A percentile compares a stretch with the other conserved stretches of the same genome.
Evolutionary conservation across 108 stramenopile genomes (phyloP).

Genomic region (Cyclotella choctawhatcheeana): DNA sequence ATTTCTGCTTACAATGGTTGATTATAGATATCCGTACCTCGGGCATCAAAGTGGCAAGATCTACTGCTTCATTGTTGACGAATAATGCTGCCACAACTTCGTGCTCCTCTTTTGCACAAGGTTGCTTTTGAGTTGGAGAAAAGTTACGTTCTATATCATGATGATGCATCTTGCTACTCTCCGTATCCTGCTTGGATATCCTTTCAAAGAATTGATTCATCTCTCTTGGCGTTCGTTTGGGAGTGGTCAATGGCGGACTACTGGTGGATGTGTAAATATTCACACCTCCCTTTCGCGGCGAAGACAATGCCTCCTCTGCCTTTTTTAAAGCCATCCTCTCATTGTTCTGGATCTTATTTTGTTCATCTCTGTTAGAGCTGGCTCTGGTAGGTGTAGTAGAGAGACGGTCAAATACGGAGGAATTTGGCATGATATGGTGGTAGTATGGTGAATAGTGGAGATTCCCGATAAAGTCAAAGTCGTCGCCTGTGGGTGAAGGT

Average conservation of each 20-base stretch:
- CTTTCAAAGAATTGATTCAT: background rate
- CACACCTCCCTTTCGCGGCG: background rate
- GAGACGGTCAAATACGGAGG: slow-evolving; percentile 6
- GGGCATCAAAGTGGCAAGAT: background rate
- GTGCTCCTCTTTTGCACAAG: background rate
- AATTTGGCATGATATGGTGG: background rate
- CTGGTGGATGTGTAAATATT: background rate
- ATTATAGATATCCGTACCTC: background rate
- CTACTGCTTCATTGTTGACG: background rate
- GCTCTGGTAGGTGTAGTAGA: background rate
- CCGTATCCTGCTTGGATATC: slow-evolving; percentile 4
- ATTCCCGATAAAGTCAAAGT: background rate
- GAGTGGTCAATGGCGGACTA: background rate
- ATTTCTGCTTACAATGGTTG: background rate
- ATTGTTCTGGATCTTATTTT: background rate
- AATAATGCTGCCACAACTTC: background rate
- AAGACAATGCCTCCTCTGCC: background rate
- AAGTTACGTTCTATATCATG: background rate
- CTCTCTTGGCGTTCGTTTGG: background rate
- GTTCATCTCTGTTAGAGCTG: background rate
- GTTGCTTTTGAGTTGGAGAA: background rate
- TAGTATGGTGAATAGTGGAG: slow-evolving; percentile 4
- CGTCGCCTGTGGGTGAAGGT: background rate
- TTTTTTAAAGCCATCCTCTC: background rate
- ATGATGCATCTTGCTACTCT: background rate